Evolutionary conservation across 306 rosid genomes (phyloP), one percentile per base, ranked within the genome.

Genomic region (barrel medic (Medicago truncatula)): DNA sequence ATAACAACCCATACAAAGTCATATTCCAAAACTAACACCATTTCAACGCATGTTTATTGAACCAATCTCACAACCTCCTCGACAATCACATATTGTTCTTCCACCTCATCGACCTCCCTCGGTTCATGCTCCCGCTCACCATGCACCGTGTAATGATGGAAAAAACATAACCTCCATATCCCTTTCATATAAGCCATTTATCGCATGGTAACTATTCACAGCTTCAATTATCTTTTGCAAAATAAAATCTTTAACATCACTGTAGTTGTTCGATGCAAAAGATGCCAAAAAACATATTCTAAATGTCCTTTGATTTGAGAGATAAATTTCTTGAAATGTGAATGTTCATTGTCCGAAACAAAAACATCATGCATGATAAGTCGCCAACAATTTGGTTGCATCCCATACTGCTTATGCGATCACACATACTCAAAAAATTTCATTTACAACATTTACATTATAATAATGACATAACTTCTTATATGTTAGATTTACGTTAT

Each of bases 171-270:
- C 23, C 0, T 89, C 12, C 64, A 78, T 0, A 15, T 79, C 0
- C 89, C 88, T 0, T 92, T 76, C 10, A 84, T 75, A 0, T 92
- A 96, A 96, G 96, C 96, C 1, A 83, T 89, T 0, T 9, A 76
- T 2, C 71, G 6, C 0, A 79, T 85, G 0, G 90, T 90, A 6
- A 65, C 2, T 0, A 43, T 88, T 2, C 81, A 86, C 12, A 43
- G 2, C 3, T 59, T 66, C 4, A 3, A 17, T 0, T 17, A 73
- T 34, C 31, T 92, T 1, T 0, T 4, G 15, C 2, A 67, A 0
- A 78, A 53, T 1, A 13, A 67, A 8, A 83, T 90, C 3, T 0
- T 1, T 0, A 70, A 43, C 0, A 71, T 92, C 70, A 67, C 53
- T 0, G 96, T 93, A 0, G 82, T 60, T 0, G 86, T 88, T 3